phyloP scores from a whole-genome alignment of 129 eudicot genomes.

The Saussurea involucrata region DNA sequence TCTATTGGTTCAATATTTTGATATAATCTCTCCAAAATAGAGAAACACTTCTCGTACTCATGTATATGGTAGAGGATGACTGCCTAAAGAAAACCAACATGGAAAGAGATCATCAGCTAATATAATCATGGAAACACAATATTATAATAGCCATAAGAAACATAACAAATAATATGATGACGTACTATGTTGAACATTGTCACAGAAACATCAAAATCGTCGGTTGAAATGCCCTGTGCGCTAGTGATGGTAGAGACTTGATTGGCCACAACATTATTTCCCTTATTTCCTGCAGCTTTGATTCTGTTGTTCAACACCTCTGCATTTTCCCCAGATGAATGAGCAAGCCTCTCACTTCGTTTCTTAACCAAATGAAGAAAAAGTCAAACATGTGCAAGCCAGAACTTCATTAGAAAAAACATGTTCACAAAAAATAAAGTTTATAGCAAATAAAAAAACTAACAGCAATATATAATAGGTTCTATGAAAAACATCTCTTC shows the following conservation, averaged over 20 bases:
- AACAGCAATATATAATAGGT: background rate
- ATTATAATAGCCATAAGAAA: background rate
- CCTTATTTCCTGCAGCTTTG: constrained; percentile 35
- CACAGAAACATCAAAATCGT: constrained; percentile 71
- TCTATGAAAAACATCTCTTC: constrained; percentile 9
- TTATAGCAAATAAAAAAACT: background rate
- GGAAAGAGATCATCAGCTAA: constrained; percentile 3
- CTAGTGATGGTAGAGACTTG: constrained; percentile 25
- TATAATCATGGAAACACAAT: background rate
- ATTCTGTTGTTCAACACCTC: constrained; percentile 38
- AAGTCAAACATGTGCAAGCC: constrained; percentile 14
- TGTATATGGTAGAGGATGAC: constrained; percentile 70
- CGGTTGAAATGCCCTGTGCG: constrained; percentile 38
- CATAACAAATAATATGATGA: constrained; percentile 16
- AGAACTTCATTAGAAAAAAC: background rate
- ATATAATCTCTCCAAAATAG: constrained; percentile 63
- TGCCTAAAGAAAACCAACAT: constrained; percentile 53
- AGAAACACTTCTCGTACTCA: constrained; percentile 65
- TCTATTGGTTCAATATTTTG: constrained; percentile 87
- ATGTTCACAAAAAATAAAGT: background rate
- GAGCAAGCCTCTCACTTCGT: constrained; percentile 66
- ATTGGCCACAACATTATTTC: constrained; percentile 31
- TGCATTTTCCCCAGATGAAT: constrained; percentile 57
- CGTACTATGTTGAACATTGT: constrained; percentile 70
- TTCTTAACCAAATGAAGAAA: constrained; percentile 33